Evolutionary conservation across 805 yeast species (phyloP).

Genomic region (Sporopachydermia quercuum): DNA sequence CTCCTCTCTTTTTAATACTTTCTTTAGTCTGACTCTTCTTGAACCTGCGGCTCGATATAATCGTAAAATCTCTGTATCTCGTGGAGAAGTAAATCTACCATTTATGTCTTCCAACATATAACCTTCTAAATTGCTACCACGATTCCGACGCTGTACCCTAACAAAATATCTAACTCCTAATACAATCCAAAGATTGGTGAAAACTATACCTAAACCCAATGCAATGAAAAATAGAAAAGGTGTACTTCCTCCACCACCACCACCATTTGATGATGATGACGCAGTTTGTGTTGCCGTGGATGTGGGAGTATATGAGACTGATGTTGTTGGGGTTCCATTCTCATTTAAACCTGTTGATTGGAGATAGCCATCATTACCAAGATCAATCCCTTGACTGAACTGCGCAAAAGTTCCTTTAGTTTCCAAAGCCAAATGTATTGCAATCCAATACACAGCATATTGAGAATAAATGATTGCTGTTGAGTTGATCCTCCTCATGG

Average conservation of each 20-base stretch:
- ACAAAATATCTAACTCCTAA: slow-evolving; percentile 18
- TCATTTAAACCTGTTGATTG: too few relatives aligned
- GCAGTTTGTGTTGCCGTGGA: background rate
- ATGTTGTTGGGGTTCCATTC: too few relatives aligned
- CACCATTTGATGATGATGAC: background rate
- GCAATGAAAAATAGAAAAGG: slow-evolving; percentile 22
- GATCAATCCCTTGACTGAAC: too few relatives aligned
- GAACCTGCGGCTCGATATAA: slow-evolving; percentile 11
- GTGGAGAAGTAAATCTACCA: slow-evolving; percentile 2
- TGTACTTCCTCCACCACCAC: slow-evolving; percentile 2
- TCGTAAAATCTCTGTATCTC: slow-evolving; percentile 6
- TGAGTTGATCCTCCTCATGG: too few relatives aligned
- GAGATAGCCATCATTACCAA: background rate
- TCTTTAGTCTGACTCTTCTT: slow-evolving; percentile 9
- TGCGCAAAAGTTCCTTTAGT: too few relatives aligned
- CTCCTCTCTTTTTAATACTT: slow-evolving; percentile 15
- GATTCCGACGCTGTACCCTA: slow-evolving; percentile 13
- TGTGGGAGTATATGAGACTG: background rate
- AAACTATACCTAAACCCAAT: slow-evolving; percentile 20
- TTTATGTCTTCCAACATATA: slow-evolving; percentile 3
- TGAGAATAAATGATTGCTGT: too few relatives aligned
- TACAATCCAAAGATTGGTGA: slow-evolving; percentile 18
- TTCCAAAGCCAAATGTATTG: too few relatives aligned
- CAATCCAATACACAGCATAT: too few relatives aligned
- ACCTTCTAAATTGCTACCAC: slow-evolving; percentile 3